Conservation (phyloP, 192 early-diverging fungal species). For the Umbelopsis sp. region DNA sequence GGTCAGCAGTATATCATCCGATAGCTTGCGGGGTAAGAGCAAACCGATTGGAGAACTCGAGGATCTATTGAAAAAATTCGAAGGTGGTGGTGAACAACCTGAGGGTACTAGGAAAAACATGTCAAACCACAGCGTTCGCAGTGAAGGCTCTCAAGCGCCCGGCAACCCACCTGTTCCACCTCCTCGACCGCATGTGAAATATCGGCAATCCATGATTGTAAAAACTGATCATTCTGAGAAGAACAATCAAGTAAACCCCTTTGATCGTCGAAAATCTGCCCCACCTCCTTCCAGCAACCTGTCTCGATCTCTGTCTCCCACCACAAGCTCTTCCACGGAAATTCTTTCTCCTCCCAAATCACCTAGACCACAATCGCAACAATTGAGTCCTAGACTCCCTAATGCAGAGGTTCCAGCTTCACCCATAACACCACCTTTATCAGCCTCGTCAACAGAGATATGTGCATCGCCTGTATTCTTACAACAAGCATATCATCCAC, state of each 20-base stretch:
- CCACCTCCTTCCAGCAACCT: background rate
- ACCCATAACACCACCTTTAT: background rate
- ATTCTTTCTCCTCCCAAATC: constrained; percentile 1
- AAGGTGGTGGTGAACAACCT: background rate
- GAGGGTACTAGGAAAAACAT: background rate
- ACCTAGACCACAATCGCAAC: background rate
- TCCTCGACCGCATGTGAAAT: background rate
- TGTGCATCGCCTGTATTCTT: background rate
- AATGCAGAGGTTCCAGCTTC: background rate
- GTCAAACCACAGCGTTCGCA: background rate
- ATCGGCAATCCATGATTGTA: background rate
- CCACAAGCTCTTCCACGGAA: background rate
- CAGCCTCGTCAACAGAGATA: background rate
- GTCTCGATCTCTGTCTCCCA: background rate
- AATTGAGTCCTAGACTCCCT: background rate
- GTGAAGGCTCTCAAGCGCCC: background rate
- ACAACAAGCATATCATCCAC: background rate
- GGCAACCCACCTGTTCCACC: background rate
- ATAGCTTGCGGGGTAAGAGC: background rate
- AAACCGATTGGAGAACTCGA: constrained; percentile 3
- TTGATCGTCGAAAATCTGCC: background rate
- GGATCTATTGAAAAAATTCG: background rate
- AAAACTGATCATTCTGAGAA: background rate
- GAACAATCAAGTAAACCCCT: background rate
- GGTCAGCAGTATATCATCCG: background rate